A percentile compares a stretch with the other conserved stretches of the same genome.
Evolutionary conservation across 768 basidiomycete species (phyloP).

Genomic region (Epithele typhae): DNA sequence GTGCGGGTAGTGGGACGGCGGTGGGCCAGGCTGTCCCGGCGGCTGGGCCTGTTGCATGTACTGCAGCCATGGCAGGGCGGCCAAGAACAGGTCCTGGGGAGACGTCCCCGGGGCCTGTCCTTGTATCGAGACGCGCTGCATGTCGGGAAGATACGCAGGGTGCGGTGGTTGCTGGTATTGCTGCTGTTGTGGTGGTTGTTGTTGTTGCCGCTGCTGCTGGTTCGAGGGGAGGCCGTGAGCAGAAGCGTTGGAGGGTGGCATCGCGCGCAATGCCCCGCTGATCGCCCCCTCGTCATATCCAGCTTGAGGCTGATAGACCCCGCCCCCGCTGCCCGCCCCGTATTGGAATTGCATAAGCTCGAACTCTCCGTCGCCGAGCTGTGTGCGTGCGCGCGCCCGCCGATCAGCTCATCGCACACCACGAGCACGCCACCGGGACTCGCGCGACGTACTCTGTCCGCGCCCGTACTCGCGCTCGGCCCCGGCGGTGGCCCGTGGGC

Average conservation of each 20-base stretch:
- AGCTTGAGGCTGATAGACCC: constrained; percentile 5
- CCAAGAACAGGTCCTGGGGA: constrained; percentile 16
- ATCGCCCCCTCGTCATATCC: constrained; percentile 21
- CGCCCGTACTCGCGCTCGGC: constrained; percentile 10
- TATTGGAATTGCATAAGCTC: constrained; percentile 10
- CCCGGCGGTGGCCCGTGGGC: too few species aligned
- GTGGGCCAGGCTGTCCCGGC: constrained; percentile 1
- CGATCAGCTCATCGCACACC: too few species aligned
- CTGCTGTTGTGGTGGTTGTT: neutral
- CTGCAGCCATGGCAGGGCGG: constrained; percentile 24
- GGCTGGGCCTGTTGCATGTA: constrained; percentile 18
- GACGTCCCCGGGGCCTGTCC: neutral
- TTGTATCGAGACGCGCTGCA: too few species aligned
- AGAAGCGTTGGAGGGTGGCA: constrained; percentile 9
- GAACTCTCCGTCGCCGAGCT: constrained; percentile 6
- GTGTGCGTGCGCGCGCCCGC: neutral
- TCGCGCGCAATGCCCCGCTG: constrained; percentile 13
- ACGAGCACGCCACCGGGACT: too few species aligned
- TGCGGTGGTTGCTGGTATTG: neutral
- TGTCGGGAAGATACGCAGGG: neutral
- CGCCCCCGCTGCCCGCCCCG: neutral
- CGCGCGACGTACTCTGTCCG: too few species aligned
- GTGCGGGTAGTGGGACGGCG: constrained; percentile 3
- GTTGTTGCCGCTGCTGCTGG: neutral
- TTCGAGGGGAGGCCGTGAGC: neutral